phyloP scores from a whole-genome alignment of 2,329 filamentous ascomycete species.

The Penicillium sclerotigenum region DNA sequence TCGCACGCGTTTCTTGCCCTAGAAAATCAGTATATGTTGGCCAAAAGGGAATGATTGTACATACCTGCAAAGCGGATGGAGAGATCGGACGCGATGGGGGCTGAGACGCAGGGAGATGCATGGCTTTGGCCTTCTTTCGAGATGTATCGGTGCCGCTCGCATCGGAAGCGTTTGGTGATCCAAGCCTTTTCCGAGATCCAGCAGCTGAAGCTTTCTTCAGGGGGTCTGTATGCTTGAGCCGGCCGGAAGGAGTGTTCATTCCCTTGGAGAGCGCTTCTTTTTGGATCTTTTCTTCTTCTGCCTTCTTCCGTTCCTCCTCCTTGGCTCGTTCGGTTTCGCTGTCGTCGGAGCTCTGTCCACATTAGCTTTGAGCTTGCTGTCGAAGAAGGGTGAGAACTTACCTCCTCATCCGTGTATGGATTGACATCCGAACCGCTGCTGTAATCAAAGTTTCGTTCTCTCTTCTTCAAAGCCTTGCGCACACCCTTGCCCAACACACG shows the following conservation, averaged over 20 bases:
- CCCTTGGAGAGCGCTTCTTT: conserved; percentile 63
- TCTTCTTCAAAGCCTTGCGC: conserved; percentile 75
- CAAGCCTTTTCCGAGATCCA: conserved; percentile 73
- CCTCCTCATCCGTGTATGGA: conserved; percentile 55
- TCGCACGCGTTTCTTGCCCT: conserved; percentile 53
- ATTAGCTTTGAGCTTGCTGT: conserved; percentile 5
- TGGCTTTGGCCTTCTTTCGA: conserved; percentile 74
- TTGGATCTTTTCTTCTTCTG: conserved; percentile 53
- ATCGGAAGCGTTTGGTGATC: conserved; percentile 83
- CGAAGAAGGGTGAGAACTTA: conserved; percentile 25
- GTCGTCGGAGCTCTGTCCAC: conserved; percentile 55
- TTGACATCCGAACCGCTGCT: conserved; percentile 65
- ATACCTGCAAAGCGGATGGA: conserved; percentile 57
- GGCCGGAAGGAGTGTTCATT: conserved; percentile 62
- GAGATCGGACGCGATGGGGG: conserved; percentile 57
- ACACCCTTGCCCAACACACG: conserved; percentile 72
- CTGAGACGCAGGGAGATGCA: conserved; percentile 45
- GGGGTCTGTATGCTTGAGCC: conserved; percentile 52
- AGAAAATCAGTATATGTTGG: not conserved
- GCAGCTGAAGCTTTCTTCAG: conserved; percentile 47
- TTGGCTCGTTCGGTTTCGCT: conserved; percentile 63
- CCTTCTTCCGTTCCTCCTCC: conserved; percentile 58
- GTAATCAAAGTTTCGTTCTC: conserved; percentile 84
- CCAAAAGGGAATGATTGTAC: conserved; percentile 5
- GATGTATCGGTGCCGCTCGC: conserved; percentile 87